Conservation (phyloP, 2,329 filamentous ascomycete species). For the Diaporthe australafricana region DNA sequence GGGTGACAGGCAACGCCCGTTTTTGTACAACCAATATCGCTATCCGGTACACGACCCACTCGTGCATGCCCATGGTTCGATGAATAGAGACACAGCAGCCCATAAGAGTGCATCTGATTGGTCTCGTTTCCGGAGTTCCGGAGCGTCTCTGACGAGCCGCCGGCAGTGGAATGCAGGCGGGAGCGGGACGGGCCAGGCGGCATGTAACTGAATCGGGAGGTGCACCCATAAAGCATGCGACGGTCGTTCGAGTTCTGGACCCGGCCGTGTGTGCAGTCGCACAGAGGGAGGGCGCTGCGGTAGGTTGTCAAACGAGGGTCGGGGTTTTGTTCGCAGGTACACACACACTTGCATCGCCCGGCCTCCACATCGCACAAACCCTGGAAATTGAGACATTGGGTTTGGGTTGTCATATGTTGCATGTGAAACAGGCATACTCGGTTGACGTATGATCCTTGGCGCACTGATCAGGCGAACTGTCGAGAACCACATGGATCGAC, state of each 20-base stretch:
- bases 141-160: conserved; percentile 15
- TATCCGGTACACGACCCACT: conserved; percentile 7
- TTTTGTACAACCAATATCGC: not conserved
- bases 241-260: conserved; percentile 17
- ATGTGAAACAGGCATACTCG: conserved; percentile 28
- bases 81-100: conserved; percentile 15
- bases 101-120: not conserved
- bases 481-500: conserved; percentile 24
- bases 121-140: not conserved
- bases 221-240: conserved; percentile 25
- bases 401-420: conserved; percentile 21
- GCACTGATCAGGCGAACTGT: conserved; percentile 29
- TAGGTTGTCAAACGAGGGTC: not conserved
- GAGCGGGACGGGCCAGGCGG: conserved; percentile 23
- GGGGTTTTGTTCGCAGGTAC: conserved; percentile 19
- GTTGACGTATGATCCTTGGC: conserved; percentile 29
- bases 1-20: not conserved
- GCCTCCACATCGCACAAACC: conserved; percentile 18
- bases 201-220: conserved; percentile 27
- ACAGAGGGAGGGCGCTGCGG: not conserved
- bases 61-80: conserved; percentile 7
- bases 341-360: not conserved
- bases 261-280: not conserved
- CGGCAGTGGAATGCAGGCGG: conserved; percentile 9
- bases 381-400: conserved; percentile 6